Evolutionary conservation across 2,329 filamentous ascomycete genomes (phyloP).

Genomic region (Ophiostoma tasmaniense): DNA sequence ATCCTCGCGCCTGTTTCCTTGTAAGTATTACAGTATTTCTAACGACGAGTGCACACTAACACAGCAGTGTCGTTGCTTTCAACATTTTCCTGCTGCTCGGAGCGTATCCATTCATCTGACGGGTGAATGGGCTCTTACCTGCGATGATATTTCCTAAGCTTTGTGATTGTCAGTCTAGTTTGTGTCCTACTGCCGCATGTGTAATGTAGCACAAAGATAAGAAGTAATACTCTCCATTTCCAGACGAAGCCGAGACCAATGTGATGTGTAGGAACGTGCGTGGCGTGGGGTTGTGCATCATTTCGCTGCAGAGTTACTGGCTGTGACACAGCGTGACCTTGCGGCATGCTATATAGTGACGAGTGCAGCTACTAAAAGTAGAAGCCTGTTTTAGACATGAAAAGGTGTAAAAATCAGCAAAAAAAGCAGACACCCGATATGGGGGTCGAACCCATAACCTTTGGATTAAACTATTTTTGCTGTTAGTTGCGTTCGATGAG

Average conservation of each 20-base stretch:
- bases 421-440: neutral
- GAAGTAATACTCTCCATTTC: neutral
- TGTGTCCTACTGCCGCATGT: neutral
- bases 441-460: neutral
- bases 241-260: neutral
- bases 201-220: neutral
- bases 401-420: neutral
- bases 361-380: neutral
- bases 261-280: neutral
- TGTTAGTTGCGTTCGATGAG: neutral
- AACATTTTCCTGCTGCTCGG: conserved; percentile 11
- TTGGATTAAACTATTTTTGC: neutral
- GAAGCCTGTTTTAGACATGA: neutral
- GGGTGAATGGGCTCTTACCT: neutral
- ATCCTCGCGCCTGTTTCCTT: neutral
- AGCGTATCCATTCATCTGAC: conserved; percentile 11
- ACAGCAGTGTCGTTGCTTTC: neutral
- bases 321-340: neutral
- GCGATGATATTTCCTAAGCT: neutral
- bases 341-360: neutral
- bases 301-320: neutral
- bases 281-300: neutral
- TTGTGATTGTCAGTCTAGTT: neutral
- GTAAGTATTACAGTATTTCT: neutral
- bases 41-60: neutral